Base-by-base conservation (phyloP, 2,329 filamentous ascomycete genomes). In the Trichoderma harzianum region DNA sequence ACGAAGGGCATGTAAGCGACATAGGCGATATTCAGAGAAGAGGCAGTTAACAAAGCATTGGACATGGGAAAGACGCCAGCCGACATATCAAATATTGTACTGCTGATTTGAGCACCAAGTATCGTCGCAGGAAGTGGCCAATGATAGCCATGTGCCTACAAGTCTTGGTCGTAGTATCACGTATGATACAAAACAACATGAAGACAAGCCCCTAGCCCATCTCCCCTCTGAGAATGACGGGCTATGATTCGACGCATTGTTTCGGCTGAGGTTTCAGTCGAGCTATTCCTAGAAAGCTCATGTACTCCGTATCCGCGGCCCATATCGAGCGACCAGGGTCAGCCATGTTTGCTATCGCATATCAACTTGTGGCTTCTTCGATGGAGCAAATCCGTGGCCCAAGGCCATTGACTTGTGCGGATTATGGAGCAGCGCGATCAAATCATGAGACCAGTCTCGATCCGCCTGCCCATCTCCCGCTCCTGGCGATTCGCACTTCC, bases 231-330 rank as follows among this genome's bases (percentile, higher is more conserved):
- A 1, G 16, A 58, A 43, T 58, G 28, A n/a, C 51, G 18, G 16
- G 24, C 32, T 57, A 43, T 58, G 64, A 58, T 32, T 68, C 65
- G 26, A 26, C 26, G n/a, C 34, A 2, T 18, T 32, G 55, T 62
- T 69, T 62, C 39, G 57, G 66, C 57, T 62, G 66, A 61, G 10
- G 66, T 61, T 69, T 69, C 66, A 69, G 66, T 58, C 26, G 28
- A 51, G 21, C 57, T 36, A 51, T 69, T 24, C 66, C 53, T n/a
- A 24, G 39, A 61, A 24, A 1, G 39, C 39, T 34, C 57, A 61
- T n/a, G 32, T 36, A 26, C 58, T 62, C 21, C 58, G 58, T 62
- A 61, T 62, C 57, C 57, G 36, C 66, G 57, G 57, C 39, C 24
- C 8, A 53, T 60, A 34, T 21, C 21, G 14, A 32, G n/a, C 51